Evolutionary conservation across 1,139 yeast species (phyloP).

Genomic region (Candida sp.): DNA sequence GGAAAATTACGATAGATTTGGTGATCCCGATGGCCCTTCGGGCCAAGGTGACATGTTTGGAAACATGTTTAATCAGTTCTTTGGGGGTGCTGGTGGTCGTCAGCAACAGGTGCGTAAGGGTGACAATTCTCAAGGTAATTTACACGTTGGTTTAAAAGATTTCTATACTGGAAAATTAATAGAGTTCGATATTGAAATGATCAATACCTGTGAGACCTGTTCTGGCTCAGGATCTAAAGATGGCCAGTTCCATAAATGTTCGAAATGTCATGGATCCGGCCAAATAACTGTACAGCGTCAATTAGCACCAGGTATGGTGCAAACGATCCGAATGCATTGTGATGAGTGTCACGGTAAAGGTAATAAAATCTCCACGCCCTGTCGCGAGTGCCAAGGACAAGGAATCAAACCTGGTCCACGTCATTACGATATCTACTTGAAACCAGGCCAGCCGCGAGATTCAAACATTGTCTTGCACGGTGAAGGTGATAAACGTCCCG

Average conservation of each 20-base stretch:
- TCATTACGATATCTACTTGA: slow-evolving; percentile 57
- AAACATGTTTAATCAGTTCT: slow-evolving; percentile 70
- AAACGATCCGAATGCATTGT: slow-evolving; percentile 77
- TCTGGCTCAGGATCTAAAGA: slow-evolving; percentile 85
- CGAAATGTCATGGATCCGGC: slow-evolving; percentile 74
- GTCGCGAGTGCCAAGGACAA: slow-evolving; percentile 67
- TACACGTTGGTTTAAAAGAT: slow-evolving; percentile 58
- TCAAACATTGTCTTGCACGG: slow-evolving; percentile 60
- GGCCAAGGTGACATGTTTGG: slow-evolving; percentile 48
- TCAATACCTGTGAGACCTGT: slow-evolving; percentile 73
- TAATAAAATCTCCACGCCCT: slow-evolving; percentile 55
- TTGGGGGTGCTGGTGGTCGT: slow-evolving; percentile 49
- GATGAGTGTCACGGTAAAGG: slow-evolving; percentile 83
- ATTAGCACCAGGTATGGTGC: slow-evolving; percentile 88
- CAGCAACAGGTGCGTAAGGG: slow-evolving; percentile 57
- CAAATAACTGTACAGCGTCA: slow-evolving; percentile 64
- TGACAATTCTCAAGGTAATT: slow-evolving; percentile 54
- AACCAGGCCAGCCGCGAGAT: slow-evolving; percentile 68
- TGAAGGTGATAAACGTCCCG: slow-evolving; percentile 85
- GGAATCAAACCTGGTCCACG: slow-evolving; percentile 60
- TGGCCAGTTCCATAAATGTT: slow-evolving; percentile 63
- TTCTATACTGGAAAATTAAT: slow-evolving; percentile 66
- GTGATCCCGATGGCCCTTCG: slow-evolving; percentile 73
- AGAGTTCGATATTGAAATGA: slow-evolving; percentile 65
- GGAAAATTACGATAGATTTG: slow-evolving; percentile 70